phyloP scores from a whole-genome alignment of 805 yeast species.

The Metschnikowia rubicola region DNA sequence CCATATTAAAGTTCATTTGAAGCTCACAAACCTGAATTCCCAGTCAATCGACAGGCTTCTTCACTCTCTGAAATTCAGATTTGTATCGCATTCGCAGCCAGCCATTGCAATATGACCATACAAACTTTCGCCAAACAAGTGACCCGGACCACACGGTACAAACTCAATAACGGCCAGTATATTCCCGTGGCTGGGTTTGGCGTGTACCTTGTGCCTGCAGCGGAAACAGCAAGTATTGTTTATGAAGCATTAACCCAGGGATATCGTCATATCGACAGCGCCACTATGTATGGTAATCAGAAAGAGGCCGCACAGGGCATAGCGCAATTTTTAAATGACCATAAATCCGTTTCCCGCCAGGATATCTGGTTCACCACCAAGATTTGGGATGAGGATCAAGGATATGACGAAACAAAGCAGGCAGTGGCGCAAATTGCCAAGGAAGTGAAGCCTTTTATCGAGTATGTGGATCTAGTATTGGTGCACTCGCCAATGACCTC shows the following conservation, averaged over 20 bases:
- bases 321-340: constrained; percentile 45
- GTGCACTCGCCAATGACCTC: constrained; percentile 50
- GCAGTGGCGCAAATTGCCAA: constrained; percentile 57
- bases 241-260: constrained; percentile 59
- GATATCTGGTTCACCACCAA: constrained; percentile 39
- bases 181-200: constrained; percentile 62
- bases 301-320: constrained; percentile 61
- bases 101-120: constrained; percentile 28
- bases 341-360: constrained; percentile 24
- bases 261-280: constrained; percentile 73
- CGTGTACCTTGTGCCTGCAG: constrained; percentile 42
- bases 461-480: constrained; percentile 38
- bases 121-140: constrained; percentile 33
- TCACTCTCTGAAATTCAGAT: too few species aligned
- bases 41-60: too few species aligned
- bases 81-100: too few species aligned
- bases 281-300: constrained; percentile 65
- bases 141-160: constrained; percentile 29
- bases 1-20: too few species aligned
- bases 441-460: constrained; percentile 40
- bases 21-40: too few species aligned
- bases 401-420: constrained; percentile 48
- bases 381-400: constrained; percentile 28
- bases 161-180: constrained; percentile 12
- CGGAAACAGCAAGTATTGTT: constrained; percentile 42